These are phyloP conservation scores for Imleria badia DNA, from an alignment of 768 basidiomycete species.

Conservation along the genomic window DNA sequence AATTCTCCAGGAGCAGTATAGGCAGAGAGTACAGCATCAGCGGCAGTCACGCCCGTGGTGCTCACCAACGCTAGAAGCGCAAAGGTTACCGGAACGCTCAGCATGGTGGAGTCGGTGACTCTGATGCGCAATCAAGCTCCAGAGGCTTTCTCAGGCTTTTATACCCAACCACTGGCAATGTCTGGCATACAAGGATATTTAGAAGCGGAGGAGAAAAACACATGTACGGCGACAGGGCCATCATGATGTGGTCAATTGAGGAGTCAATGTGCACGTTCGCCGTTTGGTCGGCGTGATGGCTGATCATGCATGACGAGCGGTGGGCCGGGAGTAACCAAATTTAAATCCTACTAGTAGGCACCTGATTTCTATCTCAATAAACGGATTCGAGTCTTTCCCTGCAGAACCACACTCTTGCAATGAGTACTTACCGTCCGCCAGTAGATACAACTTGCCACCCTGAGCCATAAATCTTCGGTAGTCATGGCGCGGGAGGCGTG, in stretches of 20 bases:
- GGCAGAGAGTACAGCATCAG: constrained; percentile 30
- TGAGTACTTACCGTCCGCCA: too few relatives aligned
- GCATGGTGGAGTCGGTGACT: constrained; percentile 12
- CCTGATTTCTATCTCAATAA: too few relatives aligned
- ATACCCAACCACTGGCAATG: neutral
- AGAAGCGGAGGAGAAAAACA: neutral
- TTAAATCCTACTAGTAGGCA: too few relatives aligned
- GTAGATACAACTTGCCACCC: too few relatives aligned
- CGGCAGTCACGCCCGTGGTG: neutral
- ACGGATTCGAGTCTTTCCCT: too few relatives aligned
- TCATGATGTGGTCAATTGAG: neutral
- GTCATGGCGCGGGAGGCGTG: too few relatives aligned
- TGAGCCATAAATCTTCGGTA: too few relatives aligned
- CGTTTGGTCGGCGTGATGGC: neutral
- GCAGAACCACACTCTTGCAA: too few relatives aligned
- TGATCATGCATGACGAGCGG: neutral
- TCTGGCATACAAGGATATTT: neutral
- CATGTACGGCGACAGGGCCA: neutral
- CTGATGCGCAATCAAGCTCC: neutral
- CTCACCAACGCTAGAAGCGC: constrained; percentile 12
- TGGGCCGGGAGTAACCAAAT: too few relatives aligned
- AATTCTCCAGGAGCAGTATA: constrained; percentile 63
- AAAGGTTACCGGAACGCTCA: constrained; percentile 8
- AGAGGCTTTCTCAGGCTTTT: constrained; percentile 1
- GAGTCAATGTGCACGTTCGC: constrained; percentile 12